phyloP scores from a whole-genome alignment of 225 moss, liverwort and hornwort species.

The Ulota crispa region DNA sequence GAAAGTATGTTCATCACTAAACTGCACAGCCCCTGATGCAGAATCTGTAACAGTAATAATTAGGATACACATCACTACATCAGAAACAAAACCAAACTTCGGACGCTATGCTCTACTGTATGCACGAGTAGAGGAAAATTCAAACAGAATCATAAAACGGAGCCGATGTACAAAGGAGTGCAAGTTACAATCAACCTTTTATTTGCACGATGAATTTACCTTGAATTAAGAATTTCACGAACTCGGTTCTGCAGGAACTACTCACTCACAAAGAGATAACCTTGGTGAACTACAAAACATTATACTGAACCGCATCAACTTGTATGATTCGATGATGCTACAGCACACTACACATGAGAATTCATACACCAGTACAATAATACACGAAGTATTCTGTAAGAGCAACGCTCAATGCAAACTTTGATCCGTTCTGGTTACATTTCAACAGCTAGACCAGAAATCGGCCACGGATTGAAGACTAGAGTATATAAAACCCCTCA shows the following conservation, averaged over 20 bases:
- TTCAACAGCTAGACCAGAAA: background rate
- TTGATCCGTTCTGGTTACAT: background rate
- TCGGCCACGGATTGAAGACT: background rate
- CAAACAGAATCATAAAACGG: background rate
- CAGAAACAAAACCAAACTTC: background rate
- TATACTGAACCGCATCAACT: background rate
- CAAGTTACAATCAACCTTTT: background rate
- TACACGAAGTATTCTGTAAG: background rate
- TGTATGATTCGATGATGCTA: background rate
- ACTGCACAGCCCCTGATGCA: background rate
- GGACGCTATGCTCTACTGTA: background rate
- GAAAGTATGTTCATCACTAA: background rate
- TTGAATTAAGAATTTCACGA: background rate
- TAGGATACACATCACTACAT: too few relatives aligned
- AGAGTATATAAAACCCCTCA: background rate
- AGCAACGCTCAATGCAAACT: constrained; percentile 24
- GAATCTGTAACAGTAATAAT: background rate
- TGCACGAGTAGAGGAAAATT: too few relatives aligned
- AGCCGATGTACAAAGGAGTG: background rate
- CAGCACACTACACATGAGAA: background rate
- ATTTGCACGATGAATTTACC: background rate
- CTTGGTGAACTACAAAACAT: background rate
- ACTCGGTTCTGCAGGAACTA: background rate
- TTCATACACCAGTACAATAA: constrained; percentile 19
- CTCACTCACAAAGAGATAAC: background rate